These are phyloP conservation scores for Eutrema heterophyllum DNA, from an alignment of 345 rosid species.

Conservation along the genomic window DNA sequence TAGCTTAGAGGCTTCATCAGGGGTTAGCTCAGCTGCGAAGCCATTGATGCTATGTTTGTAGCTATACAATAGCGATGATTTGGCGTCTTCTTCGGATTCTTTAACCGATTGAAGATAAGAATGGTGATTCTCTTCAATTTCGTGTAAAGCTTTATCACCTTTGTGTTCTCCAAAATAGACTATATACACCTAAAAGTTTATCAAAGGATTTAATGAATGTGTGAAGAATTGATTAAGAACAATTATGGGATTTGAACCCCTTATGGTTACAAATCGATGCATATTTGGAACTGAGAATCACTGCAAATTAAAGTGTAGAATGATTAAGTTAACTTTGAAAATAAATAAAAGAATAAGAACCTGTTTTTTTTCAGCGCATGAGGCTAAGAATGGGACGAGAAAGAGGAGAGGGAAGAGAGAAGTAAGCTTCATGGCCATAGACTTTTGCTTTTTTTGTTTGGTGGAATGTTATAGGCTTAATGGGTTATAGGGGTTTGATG, in stretches of 20 bases:
- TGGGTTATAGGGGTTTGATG: slow-evolving; percentile 1
- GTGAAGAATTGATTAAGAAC: not conserved
- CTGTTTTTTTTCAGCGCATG: slow-evolving; percentile 35
- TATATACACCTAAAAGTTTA: slow-evolving; percentile 51
- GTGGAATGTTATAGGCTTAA: slow-evolving; percentile 10
- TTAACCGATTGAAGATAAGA: slow-evolving; percentile 62
- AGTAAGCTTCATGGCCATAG: slow-evolving; percentile 28
- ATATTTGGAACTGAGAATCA: not conserved
- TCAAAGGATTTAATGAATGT: not conserved
- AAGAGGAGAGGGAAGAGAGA: slow-evolving; percentile 27
- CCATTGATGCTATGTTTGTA: slow-evolving; percentile 90
- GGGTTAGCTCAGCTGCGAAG: slow-evolving; percentile 61
- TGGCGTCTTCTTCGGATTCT: slow-evolving; percentile 57
- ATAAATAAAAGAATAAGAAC: slow-evolving; percentile 1
- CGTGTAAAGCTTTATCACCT: slow-evolving; percentile 48
- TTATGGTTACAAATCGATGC: not conserved
- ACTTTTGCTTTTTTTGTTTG: not conserved
- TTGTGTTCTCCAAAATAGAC: slow-evolving; percentile 59
- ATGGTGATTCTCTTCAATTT: slow-evolving; percentile 57
- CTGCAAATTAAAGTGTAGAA: not conserved
- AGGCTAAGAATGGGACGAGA: slow-evolving; percentile 43
- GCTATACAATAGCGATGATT: slow-evolving; percentile 73
- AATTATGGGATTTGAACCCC: not conserved
- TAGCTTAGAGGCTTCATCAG: slow-evolving; percentile 59
- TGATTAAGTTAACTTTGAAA: not conserved